Percentiles rank a stretch among this genome's conserved stretches.
These are phyloP conservation scores for Fusarium multiceps DNA, from an alignment of 2,329 filamentous ascomycete genomes.

Conservation along the genomic window DNA sequence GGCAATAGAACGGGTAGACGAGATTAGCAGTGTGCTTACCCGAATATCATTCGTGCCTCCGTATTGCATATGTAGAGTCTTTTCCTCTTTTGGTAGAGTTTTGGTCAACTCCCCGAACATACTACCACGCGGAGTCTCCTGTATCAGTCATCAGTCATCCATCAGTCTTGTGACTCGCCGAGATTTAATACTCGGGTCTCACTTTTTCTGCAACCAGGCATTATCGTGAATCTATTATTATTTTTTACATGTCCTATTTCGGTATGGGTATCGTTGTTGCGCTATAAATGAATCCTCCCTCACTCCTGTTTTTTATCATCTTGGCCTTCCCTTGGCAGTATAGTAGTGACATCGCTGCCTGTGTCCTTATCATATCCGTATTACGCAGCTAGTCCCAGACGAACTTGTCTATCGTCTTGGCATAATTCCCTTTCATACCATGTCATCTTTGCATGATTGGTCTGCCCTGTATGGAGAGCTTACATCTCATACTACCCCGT, in stretches of 20 bases:
- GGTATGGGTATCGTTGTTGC: slow-evolving; percentile 37
- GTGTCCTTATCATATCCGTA: neutral
- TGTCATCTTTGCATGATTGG: neutral
- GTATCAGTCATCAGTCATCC: neutral
- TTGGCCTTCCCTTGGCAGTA: slow-evolving; percentile 7
- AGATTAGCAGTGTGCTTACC: neutral
- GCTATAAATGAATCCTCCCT: slow-evolving; percentile 29
- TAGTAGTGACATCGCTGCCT: neutral
- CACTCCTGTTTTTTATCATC: neutral
- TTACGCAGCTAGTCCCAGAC: neutral
- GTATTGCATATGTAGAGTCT: neutral
- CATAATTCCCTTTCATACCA: neutral
- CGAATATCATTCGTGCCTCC: slow-evolving; percentile 17
- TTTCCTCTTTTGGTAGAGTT: slow-evolving; percentile 13
- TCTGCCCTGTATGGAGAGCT: neutral
- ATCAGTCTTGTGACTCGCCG: neutral
- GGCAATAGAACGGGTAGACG: slow-evolving; percentile 16
- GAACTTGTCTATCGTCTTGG: neutral
- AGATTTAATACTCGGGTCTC: neutral
- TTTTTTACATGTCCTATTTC: slow-evolving; percentile 19
- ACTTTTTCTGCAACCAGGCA: too few species aligned
- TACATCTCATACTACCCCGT: neutral
- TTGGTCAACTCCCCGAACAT: slow-evolving; percentile 22
- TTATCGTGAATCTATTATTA: neutral
- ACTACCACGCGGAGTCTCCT: slow-evolving; percentile 23